A percentile compares a stretch with the other conserved stretches of the same genome.
These are phyloP conservation scores for Botryosphaeria dothidea DNA, from an alignment of 2,329 filamentous ascomycete species.

Conservation along the genomic window DNA sequence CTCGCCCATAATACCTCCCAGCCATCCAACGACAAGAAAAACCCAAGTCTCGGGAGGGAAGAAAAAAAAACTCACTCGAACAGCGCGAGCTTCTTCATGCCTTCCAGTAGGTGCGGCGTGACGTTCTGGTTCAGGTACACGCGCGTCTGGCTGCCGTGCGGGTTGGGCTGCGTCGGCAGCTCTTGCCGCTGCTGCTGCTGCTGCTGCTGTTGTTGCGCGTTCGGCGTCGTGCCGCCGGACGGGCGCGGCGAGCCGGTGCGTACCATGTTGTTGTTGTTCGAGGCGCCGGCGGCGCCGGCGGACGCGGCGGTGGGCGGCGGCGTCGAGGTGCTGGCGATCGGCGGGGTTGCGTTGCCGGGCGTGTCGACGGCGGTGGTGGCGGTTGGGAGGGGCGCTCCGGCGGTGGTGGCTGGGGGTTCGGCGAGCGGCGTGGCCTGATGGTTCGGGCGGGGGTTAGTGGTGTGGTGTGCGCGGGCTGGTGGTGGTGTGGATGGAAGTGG, in stretches of 20 bases:
- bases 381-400: neutral
- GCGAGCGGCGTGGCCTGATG: neutral
- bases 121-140: conserved; percentile 52
- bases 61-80: conserved; percentile 38
- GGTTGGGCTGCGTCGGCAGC: conserved; percentile 37
- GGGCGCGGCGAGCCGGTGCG: conserved; percentile 25
- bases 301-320: conserved; percentile 10
- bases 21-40: neutral
- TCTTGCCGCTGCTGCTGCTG: conserved; percentile 11
- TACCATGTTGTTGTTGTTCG: conserved; percentile 17
- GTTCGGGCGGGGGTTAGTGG: neutral
- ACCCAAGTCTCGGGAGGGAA: neutral
- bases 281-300: conserved; percentile 3
- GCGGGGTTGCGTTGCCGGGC: conserved; percentile 11
- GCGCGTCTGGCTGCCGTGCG: conserved; percentile 50
- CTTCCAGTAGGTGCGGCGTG: conserved; percentile 53
- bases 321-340: conserved; percentile 25
- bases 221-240: neutral
- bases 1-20: neutral
- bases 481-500: conserved; percentile 18
- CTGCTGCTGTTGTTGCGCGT: neutral
- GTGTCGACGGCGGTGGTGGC: conserved; percentile 8
- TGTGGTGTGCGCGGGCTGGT: neutral
- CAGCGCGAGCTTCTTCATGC: conserved; percentile 53
- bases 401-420: conserved; percentile 1